Conservation (phyloP, 1,284 basidiomycete genomes). For the Athelia sp. region DNA sequence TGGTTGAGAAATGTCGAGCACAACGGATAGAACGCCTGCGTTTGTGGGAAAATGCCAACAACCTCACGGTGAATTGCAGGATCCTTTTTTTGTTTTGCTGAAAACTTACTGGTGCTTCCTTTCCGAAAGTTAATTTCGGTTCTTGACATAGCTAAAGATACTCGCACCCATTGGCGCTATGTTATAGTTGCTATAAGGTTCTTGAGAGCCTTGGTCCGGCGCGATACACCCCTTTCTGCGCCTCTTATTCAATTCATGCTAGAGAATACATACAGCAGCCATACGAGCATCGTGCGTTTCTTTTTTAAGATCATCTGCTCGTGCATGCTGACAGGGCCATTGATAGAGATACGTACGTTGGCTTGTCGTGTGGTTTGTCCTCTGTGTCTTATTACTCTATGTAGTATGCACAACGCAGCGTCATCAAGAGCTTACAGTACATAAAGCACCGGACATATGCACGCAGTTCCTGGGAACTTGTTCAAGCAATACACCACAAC, state of each 20-base stretch:
- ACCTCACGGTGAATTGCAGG: slow-evolving; percentile 28
- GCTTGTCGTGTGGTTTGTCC: not conserved
- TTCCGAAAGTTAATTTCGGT: slow-evolving; percentile 27
- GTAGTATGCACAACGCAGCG: slow-evolving; percentile 64
- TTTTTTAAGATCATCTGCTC: slow-evolving; percentile 1
- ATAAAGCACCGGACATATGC: slow-evolving; percentile 81
- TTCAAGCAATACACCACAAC: slow-evolving; percentile 48
- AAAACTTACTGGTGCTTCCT: too few species aligned
- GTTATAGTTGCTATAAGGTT: slow-evolving; percentile 70
- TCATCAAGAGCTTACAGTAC: slow-evolving; percentile 61
- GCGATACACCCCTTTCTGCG: slow-evolving; percentile 61
- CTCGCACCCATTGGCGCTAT: slow-evolving; percentile 82
- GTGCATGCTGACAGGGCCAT: slow-evolving; percentile 6
- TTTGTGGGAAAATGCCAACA: slow-evolving; percentile 34
- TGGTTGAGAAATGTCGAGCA: slow-evolving; percentile 39
- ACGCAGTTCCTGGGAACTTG: slow-evolving; percentile 50
- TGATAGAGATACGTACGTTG: slow-evolving; percentile 55
- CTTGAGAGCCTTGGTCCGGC: slow-evolving; percentile 69
- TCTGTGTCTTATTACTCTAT: slow-evolving; percentile 4
- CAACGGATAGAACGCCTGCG: slow-evolving; percentile 40
- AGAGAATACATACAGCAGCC: slow-evolving; percentile 49
- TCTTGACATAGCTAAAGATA: slow-evolving; percentile 49
- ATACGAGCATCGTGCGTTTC: slow-evolving; percentile 57
- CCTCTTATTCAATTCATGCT: slow-evolving; percentile 54
- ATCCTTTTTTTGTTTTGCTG: too few species aligned